Base-by-base conservation (phyloP, 78 protist species). In the Mastigamoeba balamuthi region DNA sequence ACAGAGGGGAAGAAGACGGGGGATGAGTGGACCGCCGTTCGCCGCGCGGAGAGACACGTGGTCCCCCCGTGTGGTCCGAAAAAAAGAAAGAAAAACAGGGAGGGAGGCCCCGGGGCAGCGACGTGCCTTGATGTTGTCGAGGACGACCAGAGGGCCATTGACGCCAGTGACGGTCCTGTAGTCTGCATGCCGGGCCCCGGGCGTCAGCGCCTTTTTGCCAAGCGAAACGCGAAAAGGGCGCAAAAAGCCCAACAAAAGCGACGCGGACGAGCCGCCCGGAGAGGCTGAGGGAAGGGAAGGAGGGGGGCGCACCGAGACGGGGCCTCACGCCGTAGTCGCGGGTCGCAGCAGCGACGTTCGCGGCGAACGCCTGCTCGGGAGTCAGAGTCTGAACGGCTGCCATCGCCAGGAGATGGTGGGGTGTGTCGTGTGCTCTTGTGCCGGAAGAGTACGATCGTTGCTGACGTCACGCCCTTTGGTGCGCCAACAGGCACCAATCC, bases 81-180 rank as follows among this genome's bases (percentile, higher is more conserved):
- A 39, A 4, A 39, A 39, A 39, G 4, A 39, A 39, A 39, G 41
- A 5, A 4, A 39, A 4, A 5, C 10, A 5, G 41, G 41, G n/a
- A n/a, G n/a, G n/a, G n/a, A n/a, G n/a, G n/a, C n/a, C n/a, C n/a
- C n/a, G n/a, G n/a, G n/a, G n/a, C n/a, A n/a, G n/a, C n/a, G n/a
- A n/a, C n/a, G 23, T 3, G 90, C 95, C 77, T 91, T 93, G 65
- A 97, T 97, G 33, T 97, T 88, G 66, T 98, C 99, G 25, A 97
- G 87, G 40, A 97, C 84, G 44, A 98, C 99, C 27, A 98, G 93
- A 29, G 99, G 99, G 4, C 99, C 99, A 66, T 95, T 94, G 27
- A 98, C 99, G 25, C 90, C 98, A 25, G 74, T 10, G 39, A 98
- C 98, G 2, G 99, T 98, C 53, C 94, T 76, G 89, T 98, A 98